Evolutionary conservation across 495 filamentous ascomycete species (phyloP), one percentile per base, ranked within the genome.

Genomic region (Penicillium turbatum): DNA sequence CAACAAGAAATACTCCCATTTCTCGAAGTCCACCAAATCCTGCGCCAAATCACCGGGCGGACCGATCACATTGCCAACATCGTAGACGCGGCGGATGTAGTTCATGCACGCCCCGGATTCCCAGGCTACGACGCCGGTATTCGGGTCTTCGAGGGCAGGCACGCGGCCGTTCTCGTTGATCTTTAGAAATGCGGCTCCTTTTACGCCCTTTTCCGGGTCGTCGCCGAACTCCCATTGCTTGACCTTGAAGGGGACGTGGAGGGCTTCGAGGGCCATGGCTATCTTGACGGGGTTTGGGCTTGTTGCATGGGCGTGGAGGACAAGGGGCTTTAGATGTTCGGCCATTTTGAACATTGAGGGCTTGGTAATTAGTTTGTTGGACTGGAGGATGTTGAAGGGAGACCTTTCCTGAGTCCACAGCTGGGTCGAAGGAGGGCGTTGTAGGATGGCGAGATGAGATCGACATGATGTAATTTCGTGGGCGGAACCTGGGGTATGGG

Each of bases 91-190:
- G 7, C 67, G 67, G 8, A 73, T 31, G 34, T 73, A 72, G 43
- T 73, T 72, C 57, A 73, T 70, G 37, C 66, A 68, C 9, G 71
- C 71, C 2, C 62, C 64, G 5, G 66, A 69, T 57, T 73, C 70
- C 75, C 72, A 74, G 9, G 63, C 53, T 1, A 66, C 56, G 17
- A 78, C 63, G 10, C 70, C 68, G 1, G 73, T 78, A 53, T 77
- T 78, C 13, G 75, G 66, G 32, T 71, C 61, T 32, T 70, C 65
- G 8, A 96, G 61, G 0, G 89, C 88, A 2, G 91, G 90, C 43
- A 95, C 90, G 21, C 90, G 85, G 45, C 90, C 90, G 62, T 95
- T 96, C 36, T 90, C 89, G 66, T 93, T 95, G 68, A 95, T 89
- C 13, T 79, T 78, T 16, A 92, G 74, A 68, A 87, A 96, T 75